Evolutionary conservation across 2,329 filamentous ascomycete species (phyloP), one percentile per base, ranked within the genome.

Genomic region (Ophiosphaerella korrae): DNA sequence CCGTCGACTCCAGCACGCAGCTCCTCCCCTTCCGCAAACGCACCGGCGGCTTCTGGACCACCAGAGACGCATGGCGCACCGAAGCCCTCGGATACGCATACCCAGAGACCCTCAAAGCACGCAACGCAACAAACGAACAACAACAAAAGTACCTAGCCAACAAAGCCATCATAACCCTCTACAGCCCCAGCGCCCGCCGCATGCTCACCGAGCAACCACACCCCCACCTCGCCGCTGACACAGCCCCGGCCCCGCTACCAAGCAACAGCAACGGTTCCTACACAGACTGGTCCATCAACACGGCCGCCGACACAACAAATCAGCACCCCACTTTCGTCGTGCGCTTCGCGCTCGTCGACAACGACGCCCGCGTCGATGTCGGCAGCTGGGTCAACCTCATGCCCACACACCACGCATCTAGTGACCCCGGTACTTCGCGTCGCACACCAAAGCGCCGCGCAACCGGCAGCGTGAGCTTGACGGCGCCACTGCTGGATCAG

Each of bases 1-100:
- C 23, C 0, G 80, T 87, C 53, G 78, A 83, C 54, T 75, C 78
- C 0, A 74, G 77, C 33, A 68, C 62, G 1, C 43, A 45, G 1
- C 47, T 87, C 80, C 18, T 74, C 44, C 72, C 72, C 1, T 74
- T 74, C 48, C 63, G 63, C 38, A 62, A 60, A 11, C 44, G 50
- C 0, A 34, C 54, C 0, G 52, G 50, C 13, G 43, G 40, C 8
- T 74, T 73, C 53, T 72, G 68, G 64, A 72, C 59, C 3, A 62
- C 64, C 1, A 64, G 66, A 13, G 58, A 64, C 4, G 59, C 60
- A 16, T 58, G 62, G 37, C 46, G 65, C 18, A 70, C 66, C 16
- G 47, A 52, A 0, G 41, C 57, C 0, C 51, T 74, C 7, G 69
- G 71, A 1, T 74, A 74, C 44, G 62, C 62, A 2, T 74, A 74